These are phyloP conservation scores for Wallacemonas sp. DNA, from an alignment of 208 protist species.

Conservation along the genomic window DNA sequence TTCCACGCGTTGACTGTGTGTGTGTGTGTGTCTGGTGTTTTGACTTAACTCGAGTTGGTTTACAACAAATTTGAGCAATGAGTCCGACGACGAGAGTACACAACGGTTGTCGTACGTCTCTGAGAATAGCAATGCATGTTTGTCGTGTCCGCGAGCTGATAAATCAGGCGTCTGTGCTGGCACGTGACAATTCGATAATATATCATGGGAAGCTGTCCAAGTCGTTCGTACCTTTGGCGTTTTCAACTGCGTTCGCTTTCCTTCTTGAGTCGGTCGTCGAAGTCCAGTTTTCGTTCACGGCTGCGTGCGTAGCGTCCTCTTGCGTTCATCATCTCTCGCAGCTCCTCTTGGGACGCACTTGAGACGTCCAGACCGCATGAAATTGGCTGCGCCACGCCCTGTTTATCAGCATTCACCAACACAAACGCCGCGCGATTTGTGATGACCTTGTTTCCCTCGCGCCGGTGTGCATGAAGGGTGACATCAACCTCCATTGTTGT, in stretches of 20 bases:
- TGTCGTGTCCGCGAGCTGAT: no score
- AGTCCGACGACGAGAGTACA: no score
- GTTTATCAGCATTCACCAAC: slow-evolving; percentile 30
- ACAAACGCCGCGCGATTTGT: slow-evolving; percentile 54
- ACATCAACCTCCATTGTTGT: slow-evolving; percentile 42
- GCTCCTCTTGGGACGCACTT: slow-evolving; percentile 19
- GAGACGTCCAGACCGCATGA: background rate
- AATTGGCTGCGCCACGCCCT: slow-evolving; percentile 5
- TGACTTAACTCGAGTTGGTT: no score
- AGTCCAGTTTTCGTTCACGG: background rate
- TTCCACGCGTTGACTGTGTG: no score
- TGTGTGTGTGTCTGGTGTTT: no score
- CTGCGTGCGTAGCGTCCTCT: slow-evolving; percentile 1
- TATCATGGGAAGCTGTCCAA: background rate
- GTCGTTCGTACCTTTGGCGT: background rate
- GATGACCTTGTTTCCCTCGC: slow-evolving; percentile 18
- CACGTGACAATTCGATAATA: background rate
- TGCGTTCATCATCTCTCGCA: slow-evolving; percentile 10
- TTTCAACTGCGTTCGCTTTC: background rate
- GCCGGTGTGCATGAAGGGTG: slow-evolving; percentile 15
- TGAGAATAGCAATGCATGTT: no score
- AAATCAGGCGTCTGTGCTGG: no score
- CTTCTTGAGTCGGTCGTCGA: background rate
- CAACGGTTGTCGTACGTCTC: no score
- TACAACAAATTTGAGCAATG: no score